phyloP scores from a whole-genome alignment of 2,329 filamentous ascomycete species.

The Botrytis porri region DNA sequence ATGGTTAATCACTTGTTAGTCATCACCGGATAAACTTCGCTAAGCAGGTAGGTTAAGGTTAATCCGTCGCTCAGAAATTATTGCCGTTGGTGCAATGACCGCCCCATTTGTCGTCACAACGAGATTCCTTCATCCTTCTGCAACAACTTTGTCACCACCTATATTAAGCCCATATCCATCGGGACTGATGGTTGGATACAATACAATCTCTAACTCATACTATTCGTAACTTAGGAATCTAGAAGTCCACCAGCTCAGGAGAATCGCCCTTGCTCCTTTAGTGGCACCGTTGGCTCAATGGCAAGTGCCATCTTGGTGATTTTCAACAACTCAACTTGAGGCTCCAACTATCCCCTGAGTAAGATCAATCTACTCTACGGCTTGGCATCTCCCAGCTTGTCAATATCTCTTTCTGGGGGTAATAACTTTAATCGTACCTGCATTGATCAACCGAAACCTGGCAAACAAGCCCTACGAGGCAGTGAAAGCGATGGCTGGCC shows the following conservation, averaged over 20 bases:
- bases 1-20: neutral
- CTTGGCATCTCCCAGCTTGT: conserved; percentile 3
- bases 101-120: neutral
- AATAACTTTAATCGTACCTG: neutral
- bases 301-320: conserved; percentile 1
- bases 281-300: neutral
- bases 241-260: neutral
- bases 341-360: neutral
- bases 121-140: neutral
- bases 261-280: neutral
- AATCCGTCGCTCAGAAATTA: neutral
- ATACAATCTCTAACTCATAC: too few species aligned
- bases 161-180: neutral
- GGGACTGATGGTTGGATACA: neutral
- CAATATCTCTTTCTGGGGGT: neutral
- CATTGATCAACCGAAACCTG: conserved; percentile 4
- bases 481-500: neutral
- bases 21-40: neutral
- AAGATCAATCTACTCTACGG: neutral
- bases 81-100: neutral
- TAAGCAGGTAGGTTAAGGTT: neutral
- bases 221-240: neutral
- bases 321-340: neutral
- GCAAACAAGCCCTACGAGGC: neutral
- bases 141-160: neutral